phyloP scores from a whole-genome alignment of 176 grass and related monocot species.

The Aegilops bicornis region DNA sequence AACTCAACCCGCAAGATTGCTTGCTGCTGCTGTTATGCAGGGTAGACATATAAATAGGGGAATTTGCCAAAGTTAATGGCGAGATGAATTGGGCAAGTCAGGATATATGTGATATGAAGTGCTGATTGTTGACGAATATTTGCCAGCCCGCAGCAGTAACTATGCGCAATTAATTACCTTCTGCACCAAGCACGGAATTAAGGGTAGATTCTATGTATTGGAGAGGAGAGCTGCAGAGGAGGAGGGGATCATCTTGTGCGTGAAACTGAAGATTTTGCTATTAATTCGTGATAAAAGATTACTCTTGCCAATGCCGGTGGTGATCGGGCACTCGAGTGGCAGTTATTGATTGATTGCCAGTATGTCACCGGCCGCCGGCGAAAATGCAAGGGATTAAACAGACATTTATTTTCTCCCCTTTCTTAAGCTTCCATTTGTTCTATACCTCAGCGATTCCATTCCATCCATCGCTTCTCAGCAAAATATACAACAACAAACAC shows the following conservation, averaged over 20 bases:
- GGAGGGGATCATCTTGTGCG: background rate
- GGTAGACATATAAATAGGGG: background rate
- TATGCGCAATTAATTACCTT: background rate
- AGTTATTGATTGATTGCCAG: too few relatives aligned
- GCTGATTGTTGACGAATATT: too few relatives aligned
- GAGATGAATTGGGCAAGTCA: background rate
- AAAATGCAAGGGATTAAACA: too few relatives aligned
- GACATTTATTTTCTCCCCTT: too few relatives aligned
- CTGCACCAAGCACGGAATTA: background rate
- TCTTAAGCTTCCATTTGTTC: too few relatives aligned
- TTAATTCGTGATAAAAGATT: background rate
- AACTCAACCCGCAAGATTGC: background rate
- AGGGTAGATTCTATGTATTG: background rate
- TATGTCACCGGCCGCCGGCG: too few relatives aligned
- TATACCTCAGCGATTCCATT: too few relatives aligned
- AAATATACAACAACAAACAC: too few relatives aligned
- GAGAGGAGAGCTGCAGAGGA: background rate
- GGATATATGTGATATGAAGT: background rate
- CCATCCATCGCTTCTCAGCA: too few relatives aligned
- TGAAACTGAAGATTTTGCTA: background rate
- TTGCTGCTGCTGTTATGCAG: too few relatives aligned
- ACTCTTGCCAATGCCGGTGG: background rate
- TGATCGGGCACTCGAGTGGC: too few relatives aligned
- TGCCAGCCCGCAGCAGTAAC: background rate
- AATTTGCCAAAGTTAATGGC: background rate